Percentiles rank a stretch among this genome's conserved stretches.
phyloP scores from a whole-genome alignment of 2,329 filamentous ascomycete species.

The Neurospora sp. region DNA sequence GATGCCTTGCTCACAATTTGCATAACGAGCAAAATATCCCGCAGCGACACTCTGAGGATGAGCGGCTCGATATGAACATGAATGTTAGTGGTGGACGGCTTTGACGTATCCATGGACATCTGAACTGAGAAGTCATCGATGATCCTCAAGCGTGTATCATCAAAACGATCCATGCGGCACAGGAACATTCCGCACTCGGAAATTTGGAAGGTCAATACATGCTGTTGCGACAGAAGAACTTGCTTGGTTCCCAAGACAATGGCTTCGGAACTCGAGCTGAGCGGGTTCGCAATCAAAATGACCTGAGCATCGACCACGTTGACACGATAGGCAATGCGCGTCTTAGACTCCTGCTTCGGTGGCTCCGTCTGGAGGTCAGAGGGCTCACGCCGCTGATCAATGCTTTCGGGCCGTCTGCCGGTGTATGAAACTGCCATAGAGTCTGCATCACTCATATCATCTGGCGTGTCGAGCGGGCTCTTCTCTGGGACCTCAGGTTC shows the following conservation, averaged over 20 bases:
- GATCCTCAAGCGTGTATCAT: conserved; percentile 80
- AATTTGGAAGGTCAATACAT: conserved; percentile 86
- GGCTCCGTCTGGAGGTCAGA: conserved; percentile 3
- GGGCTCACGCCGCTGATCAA: conserved; percentile 9
- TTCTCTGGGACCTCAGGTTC: conserved; percentile 44
- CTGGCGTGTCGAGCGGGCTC: conserved; percentile 45
- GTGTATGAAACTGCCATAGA: conserved; percentile 41
- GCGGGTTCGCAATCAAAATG: conserved; percentile 90
- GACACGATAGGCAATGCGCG: conserved; percentile 77
- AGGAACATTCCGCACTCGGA: conserved; percentile 96
- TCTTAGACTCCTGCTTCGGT: conserved; percentile 34
- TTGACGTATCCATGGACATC: conserved; percentile 69
- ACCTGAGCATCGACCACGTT: conserved; percentile 95
- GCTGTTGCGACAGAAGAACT: conserved; percentile 83
- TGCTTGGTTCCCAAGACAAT: conserved; percentile 94
- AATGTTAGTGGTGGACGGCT: conserved; percentile 61
- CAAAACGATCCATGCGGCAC: conserved; percentile 96
- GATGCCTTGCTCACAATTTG: conserved; percentile 89
- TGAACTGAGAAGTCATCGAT: conserved; percentile 94
- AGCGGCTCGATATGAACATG: conserved; percentile 84
- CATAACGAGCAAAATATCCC: conserved; percentile 87
- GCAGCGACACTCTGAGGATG: conserved; percentile 78
- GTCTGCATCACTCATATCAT: conserved; percentile 47
- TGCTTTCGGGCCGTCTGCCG: conserved; percentile 25
- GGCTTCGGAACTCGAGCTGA: conserved; percentile 83